A percentile compares a stretch with the other conserved stretches of the same genome.
These are phyloP conservation scores for Candida dendrica DNA, from an alignment of 805 yeast genomes.

Conservation along the genomic window DNA sequence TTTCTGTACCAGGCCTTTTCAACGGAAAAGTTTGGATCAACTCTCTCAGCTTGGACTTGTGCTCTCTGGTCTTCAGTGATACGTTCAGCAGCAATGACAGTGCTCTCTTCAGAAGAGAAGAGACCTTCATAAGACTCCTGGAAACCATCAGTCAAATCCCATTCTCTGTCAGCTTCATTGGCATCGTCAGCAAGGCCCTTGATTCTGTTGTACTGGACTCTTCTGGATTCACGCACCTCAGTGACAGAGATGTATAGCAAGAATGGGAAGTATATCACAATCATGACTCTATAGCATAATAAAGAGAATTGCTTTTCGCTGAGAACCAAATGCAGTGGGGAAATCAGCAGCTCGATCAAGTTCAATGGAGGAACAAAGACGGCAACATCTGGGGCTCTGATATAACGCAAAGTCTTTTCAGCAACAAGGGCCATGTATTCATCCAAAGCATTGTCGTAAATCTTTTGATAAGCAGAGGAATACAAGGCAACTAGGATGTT, in stretches of 20 bases:
- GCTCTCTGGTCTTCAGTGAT: slow-evolving; percentile 33
- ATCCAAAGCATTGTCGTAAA: slow-evolving; percentile 75
- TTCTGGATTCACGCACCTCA: slow-evolving; percentile 61
- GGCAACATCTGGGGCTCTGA: slow-evolving; percentile 83
- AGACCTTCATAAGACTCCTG: slow-evolving; percentile 27
- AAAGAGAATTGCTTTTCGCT: slow-evolving; percentile 24
- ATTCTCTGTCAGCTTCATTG: slow-evolving; percentile 67
- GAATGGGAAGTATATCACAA: slow-evolving; percentile 61
- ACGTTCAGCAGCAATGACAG: slow-evolving; percentile 18
- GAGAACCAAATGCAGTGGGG: slow-evolving; percentile 38
- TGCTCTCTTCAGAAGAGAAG: slow-evolving; percentile 18
- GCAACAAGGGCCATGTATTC: slow-evolving; percentile 83
- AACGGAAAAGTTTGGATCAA: slow-evolving; percentile 63
- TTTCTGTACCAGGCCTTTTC: slow-evolving; percentile 44
- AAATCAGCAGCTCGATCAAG: slow-evolving; percentile 52
- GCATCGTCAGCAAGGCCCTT: slow-evolving; percentile 68
- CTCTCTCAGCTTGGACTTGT: slow-evolving; percentile 57
- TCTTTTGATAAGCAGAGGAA: slow-evolving; percentile 75
- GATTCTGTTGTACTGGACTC: slow-evolving; percentile 65
- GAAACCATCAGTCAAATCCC: slow-evolving; percentile 80
- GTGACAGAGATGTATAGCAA: slow-evolving; percentile 51
- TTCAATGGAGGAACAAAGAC: slow-evolving; percentile 84
- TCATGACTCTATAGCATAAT: slow-evolving; percentile 53
- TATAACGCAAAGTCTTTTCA: slow-evolving; percentile 73
- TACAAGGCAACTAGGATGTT: slow-evolving; percentile 81